Evolutionary conservation across 2,329 filamentous ascomycete genomes (phyloP), one percentile per base, ranked within the genome.

Genomic region (Onygenales sp.): DNA sequence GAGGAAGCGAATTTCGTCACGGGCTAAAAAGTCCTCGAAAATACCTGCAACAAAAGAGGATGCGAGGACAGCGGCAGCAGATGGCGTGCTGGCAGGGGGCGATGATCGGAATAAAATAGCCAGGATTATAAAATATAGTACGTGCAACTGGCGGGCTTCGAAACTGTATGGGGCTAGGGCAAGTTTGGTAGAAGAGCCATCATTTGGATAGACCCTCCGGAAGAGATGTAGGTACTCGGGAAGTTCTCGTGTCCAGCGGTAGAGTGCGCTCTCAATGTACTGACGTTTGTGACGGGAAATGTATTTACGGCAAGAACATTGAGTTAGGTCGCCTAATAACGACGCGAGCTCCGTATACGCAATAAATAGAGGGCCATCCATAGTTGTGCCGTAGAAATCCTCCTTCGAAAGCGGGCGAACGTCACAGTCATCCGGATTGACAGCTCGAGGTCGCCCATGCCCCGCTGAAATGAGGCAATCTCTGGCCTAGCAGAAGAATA

Each of bases 11-110:
- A 74, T 64, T 54, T 74, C 70, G 52, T 74, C 71, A 9, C 71
- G 62, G 32, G 69, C 69, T 14, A 74, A 65, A 48, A 74, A 72
- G 47, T 73, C 70, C 56, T 74, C 70, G 40, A 72, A 74, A 4
- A 74, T 72, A 2, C 70, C 67, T 4, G 70, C 69, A 31, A 73
- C 57, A 42, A 70, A 73, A 0, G 71, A 73, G 0, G 72, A 71
- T 13, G 72, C 69, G 5, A 74, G 62, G 4, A 74, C 58, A 3
- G 68, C 65, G 3, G 67, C 68, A 8, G 67, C 60, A 4, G 71
- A 72, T 1, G 69, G 65, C 2, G 65, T 59, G 11, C 60, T 57
- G 13, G 57, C 56, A 2, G 59, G 55, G 14, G 66, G 63, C 3
- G 61, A 54, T 4, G 67, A 61, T 44, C 70, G 66, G 56, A 68